Evolutionary conservation across 441 rosid genomes (phyloP).

Genomic region (Corymbia citriodora): DNA sequence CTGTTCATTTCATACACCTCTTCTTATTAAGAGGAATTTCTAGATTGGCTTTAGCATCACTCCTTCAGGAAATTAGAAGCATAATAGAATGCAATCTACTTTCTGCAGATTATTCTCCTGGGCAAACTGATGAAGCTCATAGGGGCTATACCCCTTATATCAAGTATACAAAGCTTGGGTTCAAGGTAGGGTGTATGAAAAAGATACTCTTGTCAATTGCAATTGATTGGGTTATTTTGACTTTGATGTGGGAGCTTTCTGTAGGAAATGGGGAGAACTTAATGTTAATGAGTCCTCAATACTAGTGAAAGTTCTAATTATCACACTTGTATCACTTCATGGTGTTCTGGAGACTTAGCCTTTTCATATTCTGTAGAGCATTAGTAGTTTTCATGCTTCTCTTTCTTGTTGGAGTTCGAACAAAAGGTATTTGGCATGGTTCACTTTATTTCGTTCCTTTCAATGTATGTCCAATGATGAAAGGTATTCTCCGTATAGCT

Average conservation of each 20-base stretch:
- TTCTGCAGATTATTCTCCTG: conserved; percentile 18
- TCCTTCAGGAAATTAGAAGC: background rate
- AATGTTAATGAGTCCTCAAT: background rate
- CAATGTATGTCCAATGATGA: background rate
- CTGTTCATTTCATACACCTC: background rate
- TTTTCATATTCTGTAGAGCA: background rate
- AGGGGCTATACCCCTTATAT: conserved; percentile 66
- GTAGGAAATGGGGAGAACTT: background rate
- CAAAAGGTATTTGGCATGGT: background rate
- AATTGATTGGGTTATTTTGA: background rate
- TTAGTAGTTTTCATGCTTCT: background rate
- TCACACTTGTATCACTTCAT: background rate
- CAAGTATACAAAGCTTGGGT: conserved; percentile 85
- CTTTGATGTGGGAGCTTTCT: background rate
- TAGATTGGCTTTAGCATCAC: background rate
- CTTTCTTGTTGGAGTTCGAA: background rate
- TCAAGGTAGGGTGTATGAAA: conserved; percentile 40
- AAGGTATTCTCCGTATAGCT: background rate
- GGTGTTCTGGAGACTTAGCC: background rate
- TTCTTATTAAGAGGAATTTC: background rate
- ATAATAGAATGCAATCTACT: conserved; percentile 13
- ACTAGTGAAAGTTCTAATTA: background rate
- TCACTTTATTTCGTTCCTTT: background rate
- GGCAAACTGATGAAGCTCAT: conserved; percentile 22
- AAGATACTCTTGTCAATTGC: background rate